Conservation (phyloP, 306 rosid genomes). For the Prunus davidiana region DNA sequence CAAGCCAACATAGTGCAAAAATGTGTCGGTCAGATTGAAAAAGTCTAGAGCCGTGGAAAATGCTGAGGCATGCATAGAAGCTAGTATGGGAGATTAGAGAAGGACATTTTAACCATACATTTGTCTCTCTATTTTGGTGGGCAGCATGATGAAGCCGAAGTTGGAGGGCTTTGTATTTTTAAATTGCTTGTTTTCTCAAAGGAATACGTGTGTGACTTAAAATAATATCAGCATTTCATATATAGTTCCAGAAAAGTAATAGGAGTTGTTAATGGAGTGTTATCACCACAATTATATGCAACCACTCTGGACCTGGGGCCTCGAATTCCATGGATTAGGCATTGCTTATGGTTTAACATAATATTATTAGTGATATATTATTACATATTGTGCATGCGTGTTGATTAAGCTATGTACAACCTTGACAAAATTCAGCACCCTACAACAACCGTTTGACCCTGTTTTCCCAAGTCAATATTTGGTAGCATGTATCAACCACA, state of each 20-base stretch:
- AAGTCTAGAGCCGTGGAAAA: neutral
- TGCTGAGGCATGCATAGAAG: constrained; percentile 13
- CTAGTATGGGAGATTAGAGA: constrained; percentile 36
- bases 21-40: constrained; percentile 45
- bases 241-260: neutral
- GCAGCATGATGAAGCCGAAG: constrained; percentile 42
- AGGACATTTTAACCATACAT: constrained; percentile 52
- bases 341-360: neutral
- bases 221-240: neutral
- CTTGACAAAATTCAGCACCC: neutral
- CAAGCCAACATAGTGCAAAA: neutral
- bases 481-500: neutral
- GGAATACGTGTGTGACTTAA: constrained; percentile 37
- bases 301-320: constrained; percentile 16
- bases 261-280: constrained; percentile 24
- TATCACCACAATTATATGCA: constrained; percentile 12
- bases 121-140: constrained; percentile 48
- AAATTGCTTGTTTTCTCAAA: constrained; percentile 26
- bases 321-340: constrained; percentile 7
- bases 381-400: neutral
- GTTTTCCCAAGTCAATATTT: neutral
- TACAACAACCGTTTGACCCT: neutral
- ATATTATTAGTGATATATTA: neutral
- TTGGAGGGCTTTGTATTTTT: constrained; percentile 21
- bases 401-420: neutral